Conservation (phyloP, 495 filamentous ascomycete genomes). For the Aspergillus campestris region DNA sequence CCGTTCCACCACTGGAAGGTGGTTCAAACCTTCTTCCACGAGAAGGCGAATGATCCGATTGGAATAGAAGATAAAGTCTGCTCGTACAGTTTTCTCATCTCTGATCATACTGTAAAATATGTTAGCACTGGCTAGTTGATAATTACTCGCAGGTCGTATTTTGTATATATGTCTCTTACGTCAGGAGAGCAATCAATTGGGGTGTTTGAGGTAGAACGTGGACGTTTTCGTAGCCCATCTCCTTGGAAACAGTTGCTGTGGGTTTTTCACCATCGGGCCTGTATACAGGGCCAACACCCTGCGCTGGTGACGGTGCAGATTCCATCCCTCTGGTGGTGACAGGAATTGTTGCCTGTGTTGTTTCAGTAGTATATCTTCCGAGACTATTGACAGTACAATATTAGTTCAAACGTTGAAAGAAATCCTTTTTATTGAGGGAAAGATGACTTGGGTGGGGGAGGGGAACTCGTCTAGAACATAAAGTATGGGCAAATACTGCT, state of each 20-base stretch:
- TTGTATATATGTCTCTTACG: slow-evolving; percentile 50
- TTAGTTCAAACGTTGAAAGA: too few species aligned
- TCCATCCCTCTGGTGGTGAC: slow-evolving; percentile 12
- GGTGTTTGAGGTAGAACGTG: slow-evolving; percentile 87
- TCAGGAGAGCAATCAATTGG: slow-evolving; percentile 91
- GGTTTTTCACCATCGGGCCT: slow-evolving; percentile 70
- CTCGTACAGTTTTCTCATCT: slow-evolving; percentile 77
- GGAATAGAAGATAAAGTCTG: slow-evolving; percentile 98
- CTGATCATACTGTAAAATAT: slow-evolving; percentile 72
- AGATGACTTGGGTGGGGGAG: too few species aligned
- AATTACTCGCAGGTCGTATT: background rate
- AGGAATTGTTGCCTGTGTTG: background rate
- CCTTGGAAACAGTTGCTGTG: slow-evolving; percentile 80
- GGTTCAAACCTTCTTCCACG: slow-evolving; percentile 95
- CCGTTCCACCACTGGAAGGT: slow-evolving; percentile 83
- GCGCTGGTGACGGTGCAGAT: slow-evolving; percentile 47
- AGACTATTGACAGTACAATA: too few species aligned
- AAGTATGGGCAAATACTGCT: too few species aligned
- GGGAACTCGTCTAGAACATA: too few species aligned
- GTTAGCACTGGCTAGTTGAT: slow-evolving; percentile 10
- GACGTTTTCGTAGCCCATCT: slow-evolving; percentile 77
- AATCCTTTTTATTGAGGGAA: too few species aligned
- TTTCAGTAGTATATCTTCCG: too few species aligned
- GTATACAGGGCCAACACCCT: slow-evolving; percentile 73
- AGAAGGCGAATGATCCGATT: slow-evolving; percentile 98